A percentile compares a stretch with the other conserved stretches of the same genome.
These are phyloP conservation scores for Podila clonocystis DNA, from an alignment of 192 early-diverging fungal species.

Conservation along the genomic window DNA sequence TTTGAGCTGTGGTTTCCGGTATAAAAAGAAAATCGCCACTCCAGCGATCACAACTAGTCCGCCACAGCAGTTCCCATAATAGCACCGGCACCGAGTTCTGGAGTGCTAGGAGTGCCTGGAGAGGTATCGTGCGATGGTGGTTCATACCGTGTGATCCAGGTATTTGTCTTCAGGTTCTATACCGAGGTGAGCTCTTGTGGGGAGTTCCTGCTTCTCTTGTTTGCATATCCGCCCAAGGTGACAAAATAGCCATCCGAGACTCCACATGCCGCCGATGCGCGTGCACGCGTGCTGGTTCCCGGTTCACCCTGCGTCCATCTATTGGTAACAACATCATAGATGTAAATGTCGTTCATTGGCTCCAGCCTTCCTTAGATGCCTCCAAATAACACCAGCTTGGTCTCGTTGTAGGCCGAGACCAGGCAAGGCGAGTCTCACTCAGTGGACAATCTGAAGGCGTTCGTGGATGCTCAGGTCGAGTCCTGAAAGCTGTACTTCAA, in stretches of 20 bases:
- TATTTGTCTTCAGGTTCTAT: neutral
- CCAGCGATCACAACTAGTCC: neutral
- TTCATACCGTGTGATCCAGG: neutral
- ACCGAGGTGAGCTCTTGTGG: neutral
- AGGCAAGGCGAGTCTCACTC: neutral
- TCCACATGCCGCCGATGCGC: neutral
- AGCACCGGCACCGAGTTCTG: neutral
- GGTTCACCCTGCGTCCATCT: too few relatives aligned
- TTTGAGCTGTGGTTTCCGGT: neutral
- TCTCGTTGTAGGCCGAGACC: neutral
- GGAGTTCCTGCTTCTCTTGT: neutral
- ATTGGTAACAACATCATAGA: neutral
- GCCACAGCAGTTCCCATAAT: neutral
- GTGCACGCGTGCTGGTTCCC: neutral
- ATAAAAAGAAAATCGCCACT: neutral
- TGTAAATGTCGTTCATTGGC: neutral
- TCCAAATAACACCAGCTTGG: neutral
- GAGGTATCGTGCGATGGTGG: neutral
- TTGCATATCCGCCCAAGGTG: neutral
- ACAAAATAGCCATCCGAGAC: neutral
- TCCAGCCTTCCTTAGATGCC: neutral
- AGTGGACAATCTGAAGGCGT: too few relatives aligned
- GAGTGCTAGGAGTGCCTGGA: neutral
- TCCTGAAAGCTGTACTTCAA: too few relatives aligned
- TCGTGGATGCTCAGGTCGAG: too few relatives aligned